phyloP scores from a whole-genome alignment of 306 rosid species.

The Medicago truncatula region MtrunA17r5.0-ANR NC_053045.1:31380501-31381000 shows the following conservation, averaged over 20 bases:
- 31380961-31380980: constrained; percentile 42
- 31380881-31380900: constrained; percentile 52
- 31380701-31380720: constrained; percentile 49
- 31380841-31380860: constrained; percentile 49
- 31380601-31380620: constrained; percentile 59
- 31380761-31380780: constrained; percentile 32
- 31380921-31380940: constrained; percentile 38
- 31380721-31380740: constrained; percentile 58
- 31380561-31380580: constrained; percentile 50
- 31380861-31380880: constrained; percentile 55
- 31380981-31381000: constrained; percentile 28
- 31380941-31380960: constrained; percentile 48
- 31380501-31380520: no score
- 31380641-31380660: not conserved
- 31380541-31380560: constrained; percentile 40
- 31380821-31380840: constrained; percentile 31
- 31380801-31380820: not conserved
- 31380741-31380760: constrained; percentile 63
- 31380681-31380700: constrained; percentile 53
- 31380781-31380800: constrained; percentile 6
- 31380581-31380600: constrained; percentile 56
- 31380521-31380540: constrained; percentile 21
- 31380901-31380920: constrained; percentile 40
- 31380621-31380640: not conserved
- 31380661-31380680: constrained; percentile 55